Percentiles rank a stretch among this genome's conserved stretches.
Evolutionary conservation across 805 yeast species (phyloP).

Genomic region (Yarrowia keelungensis): DNA sequence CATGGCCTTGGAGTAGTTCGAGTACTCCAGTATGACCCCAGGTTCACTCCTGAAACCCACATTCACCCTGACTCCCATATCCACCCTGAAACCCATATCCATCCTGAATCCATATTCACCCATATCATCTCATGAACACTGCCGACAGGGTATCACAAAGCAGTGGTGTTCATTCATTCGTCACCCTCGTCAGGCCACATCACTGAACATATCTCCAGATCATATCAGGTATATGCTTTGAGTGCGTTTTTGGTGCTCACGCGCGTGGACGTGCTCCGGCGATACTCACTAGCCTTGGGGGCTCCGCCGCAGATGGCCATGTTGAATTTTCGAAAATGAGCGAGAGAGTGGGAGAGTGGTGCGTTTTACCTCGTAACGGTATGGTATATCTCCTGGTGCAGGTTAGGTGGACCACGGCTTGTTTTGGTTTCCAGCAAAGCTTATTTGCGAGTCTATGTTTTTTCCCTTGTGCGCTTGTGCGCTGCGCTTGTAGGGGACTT

Average conservation of each 20-base stretch:
- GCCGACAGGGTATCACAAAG: too few relatives aligned
- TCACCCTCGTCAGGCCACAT: too few relatives aligned
- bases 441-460: conserved; percentile 16
- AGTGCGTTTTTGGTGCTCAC: background rate
- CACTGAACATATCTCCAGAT: too few relatives aligned
- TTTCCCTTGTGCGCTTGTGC: conserved; percentile 25
- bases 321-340: conserved; percentile 20
- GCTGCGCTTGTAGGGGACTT: background rate
- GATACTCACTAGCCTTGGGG: conserved; percentile 52
- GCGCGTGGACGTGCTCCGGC: background rate
- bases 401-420: conserved; percentile 31
- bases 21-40: too few relatives aligned
- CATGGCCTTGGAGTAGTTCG: too few relatives aligned
- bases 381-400: conserved; percentile 15
- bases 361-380: conserved; percentile 15
- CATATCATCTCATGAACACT: too few relatives aligned
- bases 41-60: too few relatives aligned
- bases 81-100: too few relatives aligned
- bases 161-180: too few relatives aligned
- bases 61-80: too few relatives aligned
- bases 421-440: conserved; percentile 32
- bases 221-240: conserved; percentile 1
- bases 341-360: conserved; percentile 28
- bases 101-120: too few relatives aligned
- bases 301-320: conserved; percentile 54